Conservation (phyloP, 75 land plant species). For the Isoetes taiwanensis region DNA sequence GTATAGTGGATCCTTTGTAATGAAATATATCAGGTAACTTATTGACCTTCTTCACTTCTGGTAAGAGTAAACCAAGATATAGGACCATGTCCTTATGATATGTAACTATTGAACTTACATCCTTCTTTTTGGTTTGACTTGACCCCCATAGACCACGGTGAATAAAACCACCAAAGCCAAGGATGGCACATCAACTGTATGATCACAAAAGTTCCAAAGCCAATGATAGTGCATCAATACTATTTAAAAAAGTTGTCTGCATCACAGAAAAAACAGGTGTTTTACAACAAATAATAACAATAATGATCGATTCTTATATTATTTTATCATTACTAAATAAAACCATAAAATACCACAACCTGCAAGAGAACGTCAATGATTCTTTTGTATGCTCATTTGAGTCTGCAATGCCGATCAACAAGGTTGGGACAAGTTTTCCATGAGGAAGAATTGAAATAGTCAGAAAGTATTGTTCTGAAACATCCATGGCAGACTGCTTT, state of each 20-base stretch:
- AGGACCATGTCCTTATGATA: constrained; percentile 99
- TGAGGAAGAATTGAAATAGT: no score
- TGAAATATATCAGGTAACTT: background rate
- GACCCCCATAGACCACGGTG: constrained; percentile 93
- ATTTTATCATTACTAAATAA: no score
- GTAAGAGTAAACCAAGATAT: constrained; percentile 78
- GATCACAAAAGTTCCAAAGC: no score
- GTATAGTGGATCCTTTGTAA: background rate
- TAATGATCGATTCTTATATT: no score
- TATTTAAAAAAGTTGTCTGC: constrained; percentile 97
- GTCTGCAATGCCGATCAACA: constrained; percentile 71
- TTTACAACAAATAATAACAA: background rate
- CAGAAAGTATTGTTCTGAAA: no score
- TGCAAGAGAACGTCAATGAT: constrained; percentile 93
- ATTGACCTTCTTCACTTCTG: constrained; percentile 93
- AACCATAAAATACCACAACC: constrained; percentile 13
- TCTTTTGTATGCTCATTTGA: constrained; percentile 90
- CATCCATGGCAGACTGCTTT: no score
- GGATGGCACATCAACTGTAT: no score
- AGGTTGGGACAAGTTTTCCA: constrained; percentile 84
- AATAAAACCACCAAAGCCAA: constrained; percentile 93
- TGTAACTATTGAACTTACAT: constrained; percentile 95
- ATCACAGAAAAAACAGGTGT: background rate
- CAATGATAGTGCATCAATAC: constrained; percentile 93
- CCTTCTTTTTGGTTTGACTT: constrained; percentile 95